Evolutionary conservation across 495 filamentous ascomycete species (phyloP).

Genomic region (Patellaria atrata): DNA sequence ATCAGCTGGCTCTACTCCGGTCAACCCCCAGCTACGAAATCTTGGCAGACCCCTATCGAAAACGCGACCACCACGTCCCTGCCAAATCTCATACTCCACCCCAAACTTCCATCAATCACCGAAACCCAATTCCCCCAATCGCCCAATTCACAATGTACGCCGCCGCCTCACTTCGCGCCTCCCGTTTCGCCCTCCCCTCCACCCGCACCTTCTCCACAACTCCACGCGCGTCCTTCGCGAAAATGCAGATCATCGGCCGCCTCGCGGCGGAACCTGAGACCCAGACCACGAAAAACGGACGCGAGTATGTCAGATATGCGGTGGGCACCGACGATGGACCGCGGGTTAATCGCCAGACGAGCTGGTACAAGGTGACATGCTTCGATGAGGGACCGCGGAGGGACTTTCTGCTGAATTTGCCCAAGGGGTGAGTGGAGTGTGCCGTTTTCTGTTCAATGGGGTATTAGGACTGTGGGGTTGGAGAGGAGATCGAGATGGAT

Average conservation of each 20-base stretch:
- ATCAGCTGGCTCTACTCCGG: background rate
- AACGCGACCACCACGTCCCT: no score
- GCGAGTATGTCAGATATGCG: conserved; percentile 52
- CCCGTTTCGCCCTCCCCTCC: conserved; percentile 31
- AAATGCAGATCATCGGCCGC: conserved; percentile 62
- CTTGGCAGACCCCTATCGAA: background rate
- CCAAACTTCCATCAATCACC: no score
- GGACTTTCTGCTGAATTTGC: conserved; percentile 48
- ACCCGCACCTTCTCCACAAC: conserved; percentile 45
- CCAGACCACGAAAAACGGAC: conserved; percentile 45
- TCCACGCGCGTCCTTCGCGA: conserved; percentile 32
- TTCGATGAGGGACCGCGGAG: conserved; percentile 44
- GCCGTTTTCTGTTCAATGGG: conserved; percentile 5
- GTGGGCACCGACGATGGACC: conserved; percentile 45
- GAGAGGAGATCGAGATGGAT: background rate
- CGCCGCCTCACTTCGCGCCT: conserved; percentile 21
- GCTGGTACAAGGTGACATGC: conserved; percentile 59
- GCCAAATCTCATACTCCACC: no score
- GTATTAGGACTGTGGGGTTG: conserved; percentile 3
- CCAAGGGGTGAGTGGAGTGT: conserved; percentile 56
- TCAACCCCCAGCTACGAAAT: background rate
- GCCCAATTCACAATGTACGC: conserved; percentile 4
- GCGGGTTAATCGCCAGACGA: conserved; percentile 48
- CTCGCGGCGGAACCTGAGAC: conserved; percentile 59
- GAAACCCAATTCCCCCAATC: background rate